Evolutionary conservation across 495 filamentous ascomycete species (phyloP), one percentile per base, ranked within the genome.

Genomic region (Lasiosphaeriaceae sp.): DNA sequence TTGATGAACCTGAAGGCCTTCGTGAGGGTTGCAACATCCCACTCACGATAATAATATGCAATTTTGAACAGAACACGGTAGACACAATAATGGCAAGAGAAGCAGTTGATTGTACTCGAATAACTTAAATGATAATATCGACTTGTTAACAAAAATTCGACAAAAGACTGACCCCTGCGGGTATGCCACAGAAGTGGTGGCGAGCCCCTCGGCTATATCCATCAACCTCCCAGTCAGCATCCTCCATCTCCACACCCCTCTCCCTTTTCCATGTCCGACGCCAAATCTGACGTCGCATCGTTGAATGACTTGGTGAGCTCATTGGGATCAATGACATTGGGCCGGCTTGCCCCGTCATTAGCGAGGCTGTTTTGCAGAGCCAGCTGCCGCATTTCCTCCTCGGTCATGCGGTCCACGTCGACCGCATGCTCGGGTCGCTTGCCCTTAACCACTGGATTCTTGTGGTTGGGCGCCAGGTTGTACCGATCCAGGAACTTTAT

Each of bases 401-500:
- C 94, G 0, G 90, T 96, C 87, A 98, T 93, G 7, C 87, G 84
- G 47, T 86, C 87, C 24, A 96, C 82, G 61, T 87, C 88, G 49
- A 88, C 77, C 56, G 86, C 81, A 53, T 82, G 72, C 52, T 77
- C 78, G 61, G 90, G 87, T 2, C 84, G 78, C 69, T 93, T 95
- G 39, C 88, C 77, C 66, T 85, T 89, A 2, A 89, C 84, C 0
- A 98, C 90, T 0, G 94, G 94, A 64, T 98, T 98, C 72, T 92
- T 93, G 60, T 87, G 90, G 60, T 92, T 85, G 21, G 83, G 83
- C 11, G 86, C 89, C 53, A 98, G 77, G 64, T 91, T 96, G 70
- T 97, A 98, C 2, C 94, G 84, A 64, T 96, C 95, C 2, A 98
- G 83, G 65, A 98, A 98, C 68, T 98, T 95, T 64, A 92, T 88